Base-by-base conservation (phyloP, 2,329 filamentous ascomycete genomes). In the Claviceps africana region DNA sequence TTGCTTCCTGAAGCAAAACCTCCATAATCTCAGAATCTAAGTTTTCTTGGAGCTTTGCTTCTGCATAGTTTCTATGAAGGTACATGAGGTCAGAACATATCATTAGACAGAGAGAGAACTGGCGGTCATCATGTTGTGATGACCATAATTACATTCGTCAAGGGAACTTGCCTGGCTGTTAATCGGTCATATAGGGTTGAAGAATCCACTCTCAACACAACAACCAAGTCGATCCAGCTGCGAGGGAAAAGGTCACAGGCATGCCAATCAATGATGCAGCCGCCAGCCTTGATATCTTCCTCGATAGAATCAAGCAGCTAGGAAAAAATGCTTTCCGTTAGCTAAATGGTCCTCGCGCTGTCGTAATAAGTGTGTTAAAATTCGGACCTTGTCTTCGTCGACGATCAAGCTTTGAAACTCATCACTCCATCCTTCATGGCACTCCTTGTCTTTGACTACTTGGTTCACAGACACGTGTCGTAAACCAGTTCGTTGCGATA, bases 11-110 rank as follows among this genome's bases (percentile, higher is more conserved):
- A 21, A 95, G 73, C 52, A 98, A 72, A 28, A 97, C 88, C 64
- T 95, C 86, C 83, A 98, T 97, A 64, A 98, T 97, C 72, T 98
- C 93, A 31, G 88, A 86, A 67, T 98, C 93, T 55, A 98, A 73
- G 64, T 98, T 98, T 68, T 97, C 93, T 67, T 97, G 87, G 44
- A 98, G 73, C 68, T 98, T 98, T 56, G 78, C 76, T 64, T 93
- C 87, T 56, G 80, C 76, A 67, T 96, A 96, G 56, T 88, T 85
- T 58, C 85, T 86, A 40, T 22, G 42, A 11, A 25, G 28, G 21
- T 13, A 9, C 9, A 13, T 21, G 4, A 43, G 22, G 15, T 46
- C 39, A 31, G 46, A 30, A 37, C 37, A 21, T 39, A 11, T 33
- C 13, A 15, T 30, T 11, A 11, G 5, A 22, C 7, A 21, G 22